A percentile compares a stretch with the other conserved stretches of the same genome.
phyloP scores from a whole-genome alignment of 306 rosid species.

The Astragalus membranaceus region DNA sequence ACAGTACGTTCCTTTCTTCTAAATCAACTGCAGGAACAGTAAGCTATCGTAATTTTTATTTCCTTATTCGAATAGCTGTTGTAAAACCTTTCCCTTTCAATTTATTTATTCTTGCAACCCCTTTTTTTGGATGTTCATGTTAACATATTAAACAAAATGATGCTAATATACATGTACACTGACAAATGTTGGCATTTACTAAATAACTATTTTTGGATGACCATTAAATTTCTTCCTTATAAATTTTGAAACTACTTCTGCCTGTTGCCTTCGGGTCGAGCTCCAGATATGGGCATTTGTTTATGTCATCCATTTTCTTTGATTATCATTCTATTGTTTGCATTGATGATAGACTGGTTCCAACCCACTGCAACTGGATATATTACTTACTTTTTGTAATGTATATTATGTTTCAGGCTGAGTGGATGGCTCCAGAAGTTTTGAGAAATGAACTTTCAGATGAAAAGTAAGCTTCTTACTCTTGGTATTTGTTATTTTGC shows the following conservation, averaged over 20 bases:
- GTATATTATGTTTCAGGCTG: conserved; percentile 64
- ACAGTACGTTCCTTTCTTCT: conserved; percentile 94
- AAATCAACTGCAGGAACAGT: conserved; percentile 99
- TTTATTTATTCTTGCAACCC: neutral
- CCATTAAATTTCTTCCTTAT: neutral
- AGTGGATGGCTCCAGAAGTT: conserved; percentile 99
- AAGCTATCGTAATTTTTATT: conserved; percentile 30
- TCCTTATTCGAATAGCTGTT: neutral
- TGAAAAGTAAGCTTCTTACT: conserved; percentile 67
- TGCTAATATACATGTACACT: neutral
- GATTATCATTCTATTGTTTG: conserved; percentile 5
- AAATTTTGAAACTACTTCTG: neutral
- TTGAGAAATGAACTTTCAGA: conserved; percentile 92
- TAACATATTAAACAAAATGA: neutral
- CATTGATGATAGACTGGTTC: neutral
- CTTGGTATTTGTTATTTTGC: conserved; percentile 8
- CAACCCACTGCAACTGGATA: neutral
- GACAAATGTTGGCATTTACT: neutral
- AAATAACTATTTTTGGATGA: neutral
- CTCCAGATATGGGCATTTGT: conserved; percentile 5
- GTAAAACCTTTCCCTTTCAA: neutral
- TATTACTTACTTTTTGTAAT: conserved; percentile 21
- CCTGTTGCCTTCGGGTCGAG: neutral
- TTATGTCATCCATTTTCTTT: conserved; percentile 4
- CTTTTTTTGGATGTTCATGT: neutral